phyloP scores from a whole-genome alignment of 116 monocot genomes.

The Papilionanthe hybrid region DNA sequence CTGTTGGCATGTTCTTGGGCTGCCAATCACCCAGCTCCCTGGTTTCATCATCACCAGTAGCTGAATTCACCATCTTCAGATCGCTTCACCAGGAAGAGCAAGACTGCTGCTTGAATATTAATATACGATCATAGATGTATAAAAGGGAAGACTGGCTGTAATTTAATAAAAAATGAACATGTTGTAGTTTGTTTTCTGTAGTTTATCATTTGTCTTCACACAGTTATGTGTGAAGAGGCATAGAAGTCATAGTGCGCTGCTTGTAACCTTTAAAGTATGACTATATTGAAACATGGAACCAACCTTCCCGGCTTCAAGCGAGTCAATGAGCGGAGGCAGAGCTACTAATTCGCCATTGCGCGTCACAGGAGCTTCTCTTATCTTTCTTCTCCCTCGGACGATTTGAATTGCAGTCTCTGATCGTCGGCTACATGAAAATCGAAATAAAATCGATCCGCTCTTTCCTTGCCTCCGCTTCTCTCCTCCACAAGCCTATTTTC shows the following conservation, averaged over 20 bases:
- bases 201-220: too few relatives aligned
- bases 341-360: too few relatives aligned
- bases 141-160: background rate
- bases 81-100: background rate
- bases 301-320: background rate
- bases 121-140: background rate
- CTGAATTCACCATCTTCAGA: slow-evolving; percentile 6
- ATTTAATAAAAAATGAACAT: background rate
- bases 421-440: background rate
- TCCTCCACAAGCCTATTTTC: too few relatives aligned
- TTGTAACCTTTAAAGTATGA: too few relatives aligned
- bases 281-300: background rate
- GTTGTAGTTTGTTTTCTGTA: background rate
- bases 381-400: slow-evolving; percentile 9
- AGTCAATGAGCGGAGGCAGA: slow-evolving; percentile 1
- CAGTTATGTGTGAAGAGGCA: too few relatives aligned
- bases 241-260: too few relatives aligned
- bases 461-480: background rate
- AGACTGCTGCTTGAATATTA: background rate
- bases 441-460: background rate
- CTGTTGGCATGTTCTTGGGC: slow-evolving; percentile 7
- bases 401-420: slow-evolving; percentile 12
- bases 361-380: too few relatives aligned
- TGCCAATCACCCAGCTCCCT: slow-evolving; percentile 6
- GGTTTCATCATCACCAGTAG: slow-evolving; percentile 1